Evolutionary conservation across 441 rosid species (phyloP), one percentile per base, ranked within the genome.

Genomic region (Theobroma grandiflorum): DNA sequence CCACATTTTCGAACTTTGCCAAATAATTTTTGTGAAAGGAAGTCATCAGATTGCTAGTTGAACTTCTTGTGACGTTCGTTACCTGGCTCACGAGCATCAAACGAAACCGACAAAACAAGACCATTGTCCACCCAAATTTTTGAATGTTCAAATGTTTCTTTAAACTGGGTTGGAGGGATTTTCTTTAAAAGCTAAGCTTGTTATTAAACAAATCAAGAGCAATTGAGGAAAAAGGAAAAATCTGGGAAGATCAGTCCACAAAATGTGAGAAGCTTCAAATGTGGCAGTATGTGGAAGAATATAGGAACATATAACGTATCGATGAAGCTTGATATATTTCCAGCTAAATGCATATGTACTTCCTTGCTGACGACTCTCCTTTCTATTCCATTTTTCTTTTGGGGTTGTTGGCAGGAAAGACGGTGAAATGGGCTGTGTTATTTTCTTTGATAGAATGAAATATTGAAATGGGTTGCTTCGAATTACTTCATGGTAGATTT

Each of bases 131-230:
- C 38, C 57, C 37, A 5, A 45, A 20, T 0, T 50, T 40, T 26
- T n/a, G 49, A 64, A 79, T n/a, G 53, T 61, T 38, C 47, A 11
- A 33, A 66, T 4, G 11, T 10, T 52, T 50, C 61, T 55, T 69
- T 45, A 59, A 49, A 2, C 5, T 61, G 53, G 26, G 38, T n/a
- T 80, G 66, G 84, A 74, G 79, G 84, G 71, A 47, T 57, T 33
- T 38, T 47, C 3, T 45, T 40, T 37, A 18, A 38, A 12, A 38
- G 11, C 22, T 16, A 37, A 16, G 43, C 22, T 37, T 37, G 22
- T 15, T 64, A 37, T 37, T 64, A 37, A 65, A 38, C 20, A 38
- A 38, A 59, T 59, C 22, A 18, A 43, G 6, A 20, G 31, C 10
- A 3, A 66, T 2, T 11, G 18, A n/a, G 5, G 3, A 22, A n/a